Conservation (phyloP, 768 basidiomycete species). For the Cystobasidium onofrii region DNA sequence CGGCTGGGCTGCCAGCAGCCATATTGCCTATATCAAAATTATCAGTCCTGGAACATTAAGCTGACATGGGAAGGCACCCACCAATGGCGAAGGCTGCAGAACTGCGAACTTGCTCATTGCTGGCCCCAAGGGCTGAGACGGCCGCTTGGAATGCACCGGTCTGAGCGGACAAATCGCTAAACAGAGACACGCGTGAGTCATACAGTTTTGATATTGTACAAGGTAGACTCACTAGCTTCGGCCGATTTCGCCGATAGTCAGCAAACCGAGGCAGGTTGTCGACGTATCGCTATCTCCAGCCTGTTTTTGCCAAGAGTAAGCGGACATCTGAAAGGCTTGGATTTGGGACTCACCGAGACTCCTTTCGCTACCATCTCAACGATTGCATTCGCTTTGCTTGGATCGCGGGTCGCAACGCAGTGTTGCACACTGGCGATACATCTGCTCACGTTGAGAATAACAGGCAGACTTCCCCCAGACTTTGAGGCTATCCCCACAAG, state of each 20-base stretch:
- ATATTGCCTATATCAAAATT: slow-evolving; percentile 64
- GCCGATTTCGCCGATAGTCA: slow-evolving; percentile 87
- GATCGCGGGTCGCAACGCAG: slow-evolving; percentile 69
- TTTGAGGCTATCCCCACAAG: slow-evolving; percentile 25
- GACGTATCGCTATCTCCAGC: background rate
- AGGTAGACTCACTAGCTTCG: slow-evolving; percentile 62
- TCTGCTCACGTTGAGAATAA: slow-evolving; percentile 62
- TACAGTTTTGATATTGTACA: background rate
- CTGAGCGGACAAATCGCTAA: slow-evolving; percentile 80
- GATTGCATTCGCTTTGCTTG: slow-evolving; percentile 5
- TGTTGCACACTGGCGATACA: slow-evolving; percentile 76
- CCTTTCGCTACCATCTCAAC: slow-evolving; percentile 65
- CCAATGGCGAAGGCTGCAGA: slow-evolving; percentile 93
- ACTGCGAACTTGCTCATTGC: slow-evolving; percentile 75
- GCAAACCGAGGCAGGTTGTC: background rate
- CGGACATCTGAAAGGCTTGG: background rate
- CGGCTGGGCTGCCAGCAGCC: slow-evolving; percentile 80
- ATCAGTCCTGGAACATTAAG: background rate
- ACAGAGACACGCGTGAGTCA: background rate
- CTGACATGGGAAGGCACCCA: slow-evolving; percentile 43
- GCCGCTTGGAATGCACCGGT: slow-evolving; percentile 66
- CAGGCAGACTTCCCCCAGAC: slow-evolving; percentile 39
- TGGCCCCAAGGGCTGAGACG: slow-evolving; percentile 64
- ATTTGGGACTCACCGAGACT: slow-evolving; percentile 56
- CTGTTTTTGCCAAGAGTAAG: background rate